Evolutionary conservation across 2,329 filamentous ascomycete species (phyloP).

Genomic region (Fusarium proliferatum): DNA sequence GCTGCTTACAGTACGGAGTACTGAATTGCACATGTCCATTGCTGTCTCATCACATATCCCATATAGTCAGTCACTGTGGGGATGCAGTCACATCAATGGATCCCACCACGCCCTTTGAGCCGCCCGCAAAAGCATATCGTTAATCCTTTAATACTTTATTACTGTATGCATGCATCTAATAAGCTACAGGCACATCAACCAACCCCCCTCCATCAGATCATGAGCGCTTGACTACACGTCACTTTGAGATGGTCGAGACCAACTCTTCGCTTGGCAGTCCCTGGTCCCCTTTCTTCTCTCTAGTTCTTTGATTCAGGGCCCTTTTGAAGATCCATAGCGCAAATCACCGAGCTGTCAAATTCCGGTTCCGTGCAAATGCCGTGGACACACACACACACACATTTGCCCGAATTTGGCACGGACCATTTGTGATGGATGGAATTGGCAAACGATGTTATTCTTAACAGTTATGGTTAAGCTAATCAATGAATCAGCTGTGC

Average conservation of each 20-base stretch:
- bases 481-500: background rate
- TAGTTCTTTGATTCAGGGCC: conserved; percentile 2
- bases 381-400: conserved; percentile 2
- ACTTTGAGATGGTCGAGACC: conserved; percentile 29
- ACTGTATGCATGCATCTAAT: background rate
- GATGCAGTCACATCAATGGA: conserved; percentile 9
- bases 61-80: background rate
- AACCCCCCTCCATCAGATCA: conserved; percentile 35
- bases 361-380: conserved; percentile 17
- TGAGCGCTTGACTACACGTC: conserved; percentile 28
- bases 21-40: background rate
- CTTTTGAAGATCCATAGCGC: conserved; percentile 17
- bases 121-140: conserved; percentile 14
- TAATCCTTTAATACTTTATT: background rate
- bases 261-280: background rate
- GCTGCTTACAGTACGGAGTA: no score
- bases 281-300: conserved; percentile 1
- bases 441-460: conserved; percentile 4
- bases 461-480: conserved; percentile 18
- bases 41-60: background rate
- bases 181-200: conserved; percentile 15
- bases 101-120: conserved; percentile 5
- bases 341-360: conserved; percentile 34
- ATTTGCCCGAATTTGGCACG: conserved; percentile 1
- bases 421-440: conserved; percentile 6